Evolutionary conservation across 2,329 filamentous ascomycete species (phyloP).

Genomic region (Trichoderma harzianum): DNA sequence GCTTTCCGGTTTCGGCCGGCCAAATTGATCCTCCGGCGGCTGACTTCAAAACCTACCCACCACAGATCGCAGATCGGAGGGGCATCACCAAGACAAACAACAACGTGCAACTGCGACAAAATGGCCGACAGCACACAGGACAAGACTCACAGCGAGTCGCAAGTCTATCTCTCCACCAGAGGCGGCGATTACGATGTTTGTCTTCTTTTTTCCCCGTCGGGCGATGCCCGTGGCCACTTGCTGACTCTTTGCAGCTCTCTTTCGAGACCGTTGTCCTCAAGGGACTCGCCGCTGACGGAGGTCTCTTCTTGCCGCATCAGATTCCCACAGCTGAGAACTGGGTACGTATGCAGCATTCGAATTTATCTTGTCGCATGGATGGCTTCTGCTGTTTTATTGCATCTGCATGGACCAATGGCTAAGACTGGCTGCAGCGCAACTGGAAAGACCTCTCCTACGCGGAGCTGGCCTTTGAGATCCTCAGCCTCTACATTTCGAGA

Average conservation of each 20-base stretch:
- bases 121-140: slow-evolving; percentile 24
- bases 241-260: slow-evolving; percentile 58
- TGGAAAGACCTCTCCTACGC: slow-evolving; percentile 79
- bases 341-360: not conserved
- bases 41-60: slow-evolving; percentile 10
- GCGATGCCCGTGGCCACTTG: not conserved
- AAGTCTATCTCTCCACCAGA: slow-evolving; percentile 28
- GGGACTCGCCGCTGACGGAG: slow-evolving; percentile 81
- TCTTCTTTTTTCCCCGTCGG: not conserved
- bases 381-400: not conserved
- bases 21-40: slow-evolving; percentile 1
- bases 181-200: slow-evolving; percentile 29
- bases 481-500: slow-evolving; percentile 82
- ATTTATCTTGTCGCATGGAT: not conserved
- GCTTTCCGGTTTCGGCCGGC: slow-evolving; percentile 15
- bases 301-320: slow-evolving; percentile 83
- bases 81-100: slow-evolving; percentile 6
- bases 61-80: slow-evolving; percentile 6
- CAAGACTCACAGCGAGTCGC: slow-evolving; percentile 26
- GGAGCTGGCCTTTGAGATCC: slow-evolving; percentile 78
- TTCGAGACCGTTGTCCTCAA: slow-evolving; percentile 91
- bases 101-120: slow-evolving; percentile 10
- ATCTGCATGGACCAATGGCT: not conserved
- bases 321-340: slow-evolving; percentile 51
- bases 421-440: slow-evolving; percentile 30